phyloP scores from a whole-genome alignment of 768 basidiomycete genomes.

The Pleurotus salmoneostramineus region DNA sequence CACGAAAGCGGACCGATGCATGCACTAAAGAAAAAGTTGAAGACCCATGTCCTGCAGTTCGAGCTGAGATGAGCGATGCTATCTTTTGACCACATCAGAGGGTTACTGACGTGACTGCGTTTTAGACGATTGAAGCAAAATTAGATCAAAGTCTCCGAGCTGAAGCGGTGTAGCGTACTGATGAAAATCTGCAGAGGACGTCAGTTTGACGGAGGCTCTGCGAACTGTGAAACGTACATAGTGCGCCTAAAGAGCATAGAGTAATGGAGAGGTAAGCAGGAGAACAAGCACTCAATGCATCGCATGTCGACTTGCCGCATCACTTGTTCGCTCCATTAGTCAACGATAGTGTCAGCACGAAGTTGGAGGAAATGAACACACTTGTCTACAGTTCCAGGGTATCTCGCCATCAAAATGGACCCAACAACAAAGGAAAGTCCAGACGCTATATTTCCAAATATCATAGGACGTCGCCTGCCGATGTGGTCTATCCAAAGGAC shows the following conservation, averaged over 20 bases:
- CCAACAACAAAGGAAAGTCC: constrained; percentile 41
- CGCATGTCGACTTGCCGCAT: constrained; percentile 26
- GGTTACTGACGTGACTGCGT: constrained; percentile 19
- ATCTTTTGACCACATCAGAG: background rate
- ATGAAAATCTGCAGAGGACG: constrained; percentile 31
- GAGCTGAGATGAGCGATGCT: background rate
- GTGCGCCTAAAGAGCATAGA: constrained; percentile 24
- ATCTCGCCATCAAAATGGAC: constrained; percentile 38
- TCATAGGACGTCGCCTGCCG: constrained; percentile 34
- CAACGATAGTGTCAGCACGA: background rate
- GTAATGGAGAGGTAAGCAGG: background rate
- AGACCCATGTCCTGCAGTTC: constrained; percentile 35
- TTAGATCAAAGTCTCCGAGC: too few species aligned
- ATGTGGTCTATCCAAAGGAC: constrained; percentile 40
- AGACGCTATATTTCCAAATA: constrained; percentile 36
- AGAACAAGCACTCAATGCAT: background rate
- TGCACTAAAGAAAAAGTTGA: constrained; percentile 44
- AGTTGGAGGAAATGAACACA: constrained; percentile 12
- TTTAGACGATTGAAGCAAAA: too few species aligned
- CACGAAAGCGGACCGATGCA: constrained; percentile 42
- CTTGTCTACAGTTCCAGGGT: constrained; percentile 40
- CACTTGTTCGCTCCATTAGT: constrained; percentile 14
- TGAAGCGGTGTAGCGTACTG: constrained; percentile 19
- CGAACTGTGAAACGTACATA: constrained; percentile 21
- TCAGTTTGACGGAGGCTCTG: background rate